These are phyloP conservation scores for Linum usitatissimum DNA, from an alignment of 345 rosid species.

Conservation along the genomic window DNA sequence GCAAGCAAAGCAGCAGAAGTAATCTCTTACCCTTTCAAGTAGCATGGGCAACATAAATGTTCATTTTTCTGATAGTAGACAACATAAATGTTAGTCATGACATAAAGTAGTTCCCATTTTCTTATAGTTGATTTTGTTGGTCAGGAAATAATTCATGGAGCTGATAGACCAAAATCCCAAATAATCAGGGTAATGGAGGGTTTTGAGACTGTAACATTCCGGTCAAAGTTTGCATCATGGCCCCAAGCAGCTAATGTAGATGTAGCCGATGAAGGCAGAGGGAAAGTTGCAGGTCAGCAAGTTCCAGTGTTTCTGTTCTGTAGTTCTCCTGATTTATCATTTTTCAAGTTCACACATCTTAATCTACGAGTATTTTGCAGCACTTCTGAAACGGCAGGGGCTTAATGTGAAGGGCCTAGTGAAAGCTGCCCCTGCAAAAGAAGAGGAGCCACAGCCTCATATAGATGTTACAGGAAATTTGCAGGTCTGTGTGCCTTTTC, in stretches of 20 bases:
- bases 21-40: slow-evolving; percentile 13
- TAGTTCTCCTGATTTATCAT: neutral
- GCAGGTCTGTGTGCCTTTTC: slow-evolving; percentile 40
- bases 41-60: slow-evolving; percentile 2
- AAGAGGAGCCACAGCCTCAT: slow-evolving; percentile 75
- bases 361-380: slow-evolving; percentile 27
- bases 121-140: slow-evolving; percentile 4
- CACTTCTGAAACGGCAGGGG: slow-evolving; percentile 86
- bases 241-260: slow-evolving; percentile 48
- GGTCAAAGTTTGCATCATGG: slow-evolving; percentile 89
- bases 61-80: too few relatives aligned
- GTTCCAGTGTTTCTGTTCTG: slow-evolving; percentile 7
- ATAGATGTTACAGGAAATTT: slow-evolving; percentile 93
- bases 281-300: slow-evolving; percentile 90
- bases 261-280: slow-evolving; percentile 90
- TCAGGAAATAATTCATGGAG: slow-evolving; percentile 54
- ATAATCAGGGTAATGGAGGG: slow-evolving; percentile 88
- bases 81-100: too few relatives aligned
- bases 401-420: slow-evolving; percentile 79
- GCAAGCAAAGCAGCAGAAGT: slow-evolving; percentile 85
- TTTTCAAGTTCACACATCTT: slow-evolving; percentile 4
- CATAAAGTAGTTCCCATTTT: neutral
- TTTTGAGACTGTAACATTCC: slow-evolving; percentile 84
- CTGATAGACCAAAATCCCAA: slow-evolving; percentile 50
- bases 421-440: slow-evolving; percentile 68